Percentiles rank a stretch among this genome's conserved stretches.
Evolutionary conservation across 768 basidiomycete species (phyloP).

Genomic region (Agrocybe pediades): DNA sequence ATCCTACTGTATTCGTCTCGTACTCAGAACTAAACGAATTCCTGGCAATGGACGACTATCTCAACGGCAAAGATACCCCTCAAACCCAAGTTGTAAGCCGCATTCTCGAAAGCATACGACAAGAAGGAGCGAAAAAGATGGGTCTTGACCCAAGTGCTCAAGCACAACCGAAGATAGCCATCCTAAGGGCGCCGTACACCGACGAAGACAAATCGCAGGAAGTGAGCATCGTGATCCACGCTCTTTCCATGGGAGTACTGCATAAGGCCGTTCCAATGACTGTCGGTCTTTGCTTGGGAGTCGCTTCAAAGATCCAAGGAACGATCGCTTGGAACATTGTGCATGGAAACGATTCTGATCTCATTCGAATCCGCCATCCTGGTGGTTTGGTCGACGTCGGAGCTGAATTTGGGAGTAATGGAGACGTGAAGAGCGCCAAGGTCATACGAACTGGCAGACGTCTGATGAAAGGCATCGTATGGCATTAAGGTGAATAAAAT

Average conservation of each 20-base stretch:
- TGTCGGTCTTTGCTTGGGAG: slow-evolving; percentile 68
- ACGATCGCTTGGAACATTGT: slow-evolving; percentile 56
- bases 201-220: slow-evolving; percentile 24
- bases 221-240: slow-evolving; percentile 56
- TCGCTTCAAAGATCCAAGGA: slow-evolving; percentile 55
- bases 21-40: slow-evolving; percentile 40
- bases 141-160: slow-evolving; percentile 61
- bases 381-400: slow-evolving; percentile 71
- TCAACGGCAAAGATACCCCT: slow-evolving; percentile 26
- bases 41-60: slow-evolving; percentile 41
- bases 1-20: slow-evolving; percentile 69
- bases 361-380: slow-evolving; percentile 62
- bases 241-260: slow-evolving; percentile 71
- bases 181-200: slow-evolving; percentile 41
- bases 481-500: slow-evolving; percentile 45
- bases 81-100: slow-evolving; percentile 23
- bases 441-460: slow-evolving; percentile 70
- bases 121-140: slow-evolving; percentile 59
- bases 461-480: slow-evolving; percentile 71
- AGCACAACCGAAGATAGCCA: slow-evolving; percentile 73
- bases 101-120: slow-evolving; percentile 55
- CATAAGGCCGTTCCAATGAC: slow-evolving; percentile 78
- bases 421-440: slow-evolving; percentile 55
- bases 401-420: slow-evolving; percentile 48
- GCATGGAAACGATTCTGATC: slow-evolving; percentile 16